phyloP scores from a whole-genome alignment of 805 yeast species.

The Ogataea methanolica region DNA sequence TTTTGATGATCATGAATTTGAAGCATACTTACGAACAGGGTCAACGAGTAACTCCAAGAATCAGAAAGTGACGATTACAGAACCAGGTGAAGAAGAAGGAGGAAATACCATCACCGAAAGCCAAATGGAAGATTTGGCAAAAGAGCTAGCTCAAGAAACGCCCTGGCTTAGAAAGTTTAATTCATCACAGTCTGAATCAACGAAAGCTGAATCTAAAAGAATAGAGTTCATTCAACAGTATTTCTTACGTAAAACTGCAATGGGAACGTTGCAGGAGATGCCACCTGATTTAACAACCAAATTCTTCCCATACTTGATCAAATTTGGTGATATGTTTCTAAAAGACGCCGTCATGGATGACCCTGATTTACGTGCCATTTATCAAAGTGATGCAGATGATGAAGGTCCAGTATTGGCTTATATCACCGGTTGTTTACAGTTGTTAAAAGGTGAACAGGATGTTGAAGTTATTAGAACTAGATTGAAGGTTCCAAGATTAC shows the following conservation, averaged over 20 bases:
- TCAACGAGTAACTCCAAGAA: neutral
- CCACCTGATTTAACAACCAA: conserved; percentile 16
- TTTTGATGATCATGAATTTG: conserved; percentile 15
- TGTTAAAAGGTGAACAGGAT: conserved; percentile 12
- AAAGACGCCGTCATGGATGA: conserved; percentile 13
- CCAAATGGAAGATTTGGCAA: neutral
- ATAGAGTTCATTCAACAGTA: conserved; percentile 10
- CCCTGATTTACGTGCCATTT: conserved; percentile 7
- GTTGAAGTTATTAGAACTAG: conserved; percentile 11
- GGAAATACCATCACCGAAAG: neutral
- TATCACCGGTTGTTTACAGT: conserved; percentile 13
- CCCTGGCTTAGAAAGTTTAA: conserved; percentile 12
- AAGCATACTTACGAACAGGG: neutral
- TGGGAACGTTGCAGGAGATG: conserved; percentile 10
- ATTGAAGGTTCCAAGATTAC: conserved; percentile 2
- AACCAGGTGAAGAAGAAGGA: neutral
- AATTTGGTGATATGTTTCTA: conserved; percentile 20
- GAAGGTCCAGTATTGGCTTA: conserved; percentile 15
- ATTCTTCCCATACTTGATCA: conserved; percentile 6
- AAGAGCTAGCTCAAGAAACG: neutral
- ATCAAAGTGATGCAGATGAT: conserved; percentile 9
- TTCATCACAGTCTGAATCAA: neutral
- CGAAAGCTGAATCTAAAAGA: conserved; percentile 2
- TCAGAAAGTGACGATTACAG: neutral
- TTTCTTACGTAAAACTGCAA: conserved; percentile 11